Base-by-base conservation (phyloP, 2,329 filamentous ascomycete genomes). In the Pyricularia pennisetigena region DNA sequence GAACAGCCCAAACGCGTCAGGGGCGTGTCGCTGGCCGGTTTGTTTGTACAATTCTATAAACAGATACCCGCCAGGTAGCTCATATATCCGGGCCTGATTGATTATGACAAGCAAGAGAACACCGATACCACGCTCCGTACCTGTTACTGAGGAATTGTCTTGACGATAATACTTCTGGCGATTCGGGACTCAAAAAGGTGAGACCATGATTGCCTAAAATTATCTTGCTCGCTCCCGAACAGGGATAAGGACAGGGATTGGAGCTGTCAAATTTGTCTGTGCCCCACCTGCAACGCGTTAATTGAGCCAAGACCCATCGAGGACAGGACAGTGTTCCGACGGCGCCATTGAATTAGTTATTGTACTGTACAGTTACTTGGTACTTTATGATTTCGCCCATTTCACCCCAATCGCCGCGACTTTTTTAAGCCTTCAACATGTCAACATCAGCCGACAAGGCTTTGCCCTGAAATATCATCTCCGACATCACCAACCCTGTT, bases 381-480 rank as follows among this genome's bases (percentile, higher is more conserved):
- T n/a, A n/a, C n/a, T n/a, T n/a, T n/a, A n/a, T n/a, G n/a, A n/a
- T n/a, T n/a, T n/a, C n/a, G n/a, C n/a, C n/a, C n/a, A n/a, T n/a
- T 6, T 41, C 32, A 41, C 16, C 32, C 32, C 32, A 41, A 16
- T 20, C 20, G n/a, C 20, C 20, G 8, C 10, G 20, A n/a, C 1
- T 10, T 66, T 54, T 4, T 66, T 16, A 67, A n/a, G 65, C 65
- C 14, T 61, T 54, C 65, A 94, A 76, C 61, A 82, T 85, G 1
- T 80, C 80, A 35, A 93, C 83, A 70, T 88, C 83, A 4, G 90
- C 90, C 72, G 90, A 93, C 74, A 78, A 88, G 0, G 89, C 86
- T 69, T 81, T 78, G 0, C 91, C 91, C 67, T 94, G 91, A 73
- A 94, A 88, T 1, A 95, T 80, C 83, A 93, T 82, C 78, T 93